Evolutionary conservation across 768 basidiomycete species (phyloP), one percentile per base, ranked within the genome.

Genomic region (Solioccasus polychromus): DNA sequence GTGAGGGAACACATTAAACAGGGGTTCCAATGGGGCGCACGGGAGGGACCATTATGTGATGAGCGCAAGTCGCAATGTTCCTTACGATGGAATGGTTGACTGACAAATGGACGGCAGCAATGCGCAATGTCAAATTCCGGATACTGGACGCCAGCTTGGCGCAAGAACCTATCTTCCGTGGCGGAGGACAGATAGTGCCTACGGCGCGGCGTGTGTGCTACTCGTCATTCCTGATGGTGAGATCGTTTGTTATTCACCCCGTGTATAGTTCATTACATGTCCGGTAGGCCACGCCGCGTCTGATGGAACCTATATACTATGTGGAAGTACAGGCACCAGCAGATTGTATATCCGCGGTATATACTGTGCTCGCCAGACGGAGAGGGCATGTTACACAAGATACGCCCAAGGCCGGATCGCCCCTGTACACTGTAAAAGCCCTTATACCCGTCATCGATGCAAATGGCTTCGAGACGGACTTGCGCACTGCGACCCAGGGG

Each of bases 361-460:
- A 98, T 67, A 96, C 93, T 5, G 96, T 98, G 35, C 87, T 99
- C 42, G 94, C 96, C n/a, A 82, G 96, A 49, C 86, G 96, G 47
- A 82, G 96, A 68, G 96, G 96, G n/a, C 96, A 99, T 66, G 96
- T 99, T 53, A 98, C 95, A 1, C 91, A 96, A 64, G 96, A 99
- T 63, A 86, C 92, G 19, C 94, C 96, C 24, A 99, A 98, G 68
- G 93, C 95, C 7, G 96, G 96, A 45, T 97, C 94, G 22, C 96
- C 96, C 18, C 67, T 99, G 41, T 98, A 96, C 71, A 99, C 96
- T 1, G 90, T 99, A 45, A 97, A 99, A 70, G 96, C 96, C 1
- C 76, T 97, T 38, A 98, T 99, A 50, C 96, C 96, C 3, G 95
- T 98, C 36, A 92, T 99, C 52, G 96, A 99, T 62, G 91, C 96